Percentiles rank a stretch among this genome's conserved stretches.
Conservation (phyloP, 768 basidiomycete genomes). For the Calocybe cyanea region DNA sequence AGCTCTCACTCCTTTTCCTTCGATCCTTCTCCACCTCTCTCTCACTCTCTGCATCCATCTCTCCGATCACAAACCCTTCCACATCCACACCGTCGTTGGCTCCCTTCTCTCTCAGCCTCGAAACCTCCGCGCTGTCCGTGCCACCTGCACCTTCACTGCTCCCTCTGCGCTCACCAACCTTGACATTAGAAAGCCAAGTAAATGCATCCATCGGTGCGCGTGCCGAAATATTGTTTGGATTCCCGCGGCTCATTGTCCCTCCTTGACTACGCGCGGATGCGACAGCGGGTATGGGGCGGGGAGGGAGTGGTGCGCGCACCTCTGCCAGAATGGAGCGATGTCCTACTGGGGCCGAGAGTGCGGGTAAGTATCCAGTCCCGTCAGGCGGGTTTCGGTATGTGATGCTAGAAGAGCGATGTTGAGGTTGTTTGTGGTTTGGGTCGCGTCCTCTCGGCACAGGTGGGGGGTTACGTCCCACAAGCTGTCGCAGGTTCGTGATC, state of each 20-base stretch:
- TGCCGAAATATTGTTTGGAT: constrained; percentile 42
- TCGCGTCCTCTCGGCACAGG: constrained; percentile 19
- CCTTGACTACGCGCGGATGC: constrained; percentile 22
- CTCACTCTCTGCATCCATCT: constrained; percentile 10
- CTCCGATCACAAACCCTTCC: constrained; percentile 15
- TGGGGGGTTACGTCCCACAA: constrained; percentile 42
- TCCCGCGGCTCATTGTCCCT: constrained; percentile 47
- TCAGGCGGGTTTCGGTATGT: constrained; percentile 60
- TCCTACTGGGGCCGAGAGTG: constrained; percentile 66
- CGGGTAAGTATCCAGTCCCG: constrained; percentile 30
- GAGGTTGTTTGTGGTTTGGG: constrained; percentile 24
- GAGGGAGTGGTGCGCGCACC: constrained; percentile 45
- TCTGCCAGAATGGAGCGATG: constrained; percentile 66
- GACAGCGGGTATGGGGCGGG: constrained; percentile 2
- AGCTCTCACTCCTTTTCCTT: constrained; percentile 33
- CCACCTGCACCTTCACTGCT: constrained; percentile 56
- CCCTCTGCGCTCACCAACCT: constrained; percentile 52
- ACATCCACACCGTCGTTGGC: constrained; percentile 14
- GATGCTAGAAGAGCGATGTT: constrained; percentile 21
- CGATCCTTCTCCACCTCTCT: constrained; percentile 26
- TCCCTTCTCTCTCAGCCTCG: constrained; percentile 31
- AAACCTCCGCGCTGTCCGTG: constrained; percentile 43
- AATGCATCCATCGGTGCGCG: constrained; percentile 53
- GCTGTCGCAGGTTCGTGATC: too few species aligned
- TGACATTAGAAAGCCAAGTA: constrained; percentile 72